A percentile compares a stretch with the other conserved stretches of the same genome.
These are phyloP conservation scores for Asterochloris sp. DNA, from an alignment of 139 green algal species.

Conservation along the genomic window DNA sequence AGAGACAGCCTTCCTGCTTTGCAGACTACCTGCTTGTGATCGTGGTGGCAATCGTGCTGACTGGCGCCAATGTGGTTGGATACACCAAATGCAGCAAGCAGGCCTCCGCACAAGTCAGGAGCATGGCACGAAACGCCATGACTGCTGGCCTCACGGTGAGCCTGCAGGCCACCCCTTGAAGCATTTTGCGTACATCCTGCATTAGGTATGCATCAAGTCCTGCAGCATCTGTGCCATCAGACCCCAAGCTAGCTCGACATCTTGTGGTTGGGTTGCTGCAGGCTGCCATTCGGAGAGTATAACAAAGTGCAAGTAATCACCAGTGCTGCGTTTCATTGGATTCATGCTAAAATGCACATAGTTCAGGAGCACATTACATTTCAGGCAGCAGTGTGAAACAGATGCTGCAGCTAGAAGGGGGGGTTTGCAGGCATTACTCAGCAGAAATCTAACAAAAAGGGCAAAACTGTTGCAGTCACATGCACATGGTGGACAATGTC, in stretches of 20 bases:
- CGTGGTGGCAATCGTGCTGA: slow-evolving; percentile 75
- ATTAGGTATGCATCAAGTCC: neutral
- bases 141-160: slow-evolving; percentile 25
- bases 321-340: no score
- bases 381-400: no score
- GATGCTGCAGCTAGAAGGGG: no score
- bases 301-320: neutral
- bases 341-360: no score
- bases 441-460: no score
- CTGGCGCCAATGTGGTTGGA: slow-evolving; percentile 72
- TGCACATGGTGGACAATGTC: no score
- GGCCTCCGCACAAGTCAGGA: slow-evolving; percentile 32
- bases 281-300: neutral
- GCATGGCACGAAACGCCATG: slow-evolving; percentile 27
- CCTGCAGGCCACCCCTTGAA: neutral
- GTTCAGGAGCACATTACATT: no score
- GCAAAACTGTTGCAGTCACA: no score
- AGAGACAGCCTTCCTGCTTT: neutral
- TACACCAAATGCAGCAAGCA: slow-evolving; percentile 90
- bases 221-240: neutral
- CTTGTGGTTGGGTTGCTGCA: neutral
- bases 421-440: no score
- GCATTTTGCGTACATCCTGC: neutral
- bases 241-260: neutral
- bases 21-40: slow-evolving; percentile 85